Percentiles rank a stretch among this genome's conserved stretches.
These are phyloP conservation scores for Cucurbita ficifolia DNA, from an alignment of 306 rosid genomes.

Conservation along the genomic window DNA sequence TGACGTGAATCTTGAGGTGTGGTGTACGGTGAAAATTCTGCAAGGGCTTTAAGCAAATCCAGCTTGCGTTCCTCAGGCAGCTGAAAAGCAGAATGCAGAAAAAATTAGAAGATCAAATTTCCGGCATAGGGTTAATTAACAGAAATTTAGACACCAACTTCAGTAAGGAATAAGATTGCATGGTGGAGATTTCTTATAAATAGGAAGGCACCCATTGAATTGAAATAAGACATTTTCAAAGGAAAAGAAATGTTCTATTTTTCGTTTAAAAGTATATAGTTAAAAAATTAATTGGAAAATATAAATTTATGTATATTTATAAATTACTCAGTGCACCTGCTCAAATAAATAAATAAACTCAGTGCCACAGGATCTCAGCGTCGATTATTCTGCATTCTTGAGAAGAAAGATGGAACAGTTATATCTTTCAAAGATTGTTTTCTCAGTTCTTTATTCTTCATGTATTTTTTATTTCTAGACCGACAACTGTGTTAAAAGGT, in stretches of 20 bases:
- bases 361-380: background rate
- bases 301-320: background rate
- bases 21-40: slow-evolving; percentile 83
- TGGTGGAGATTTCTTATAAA: background rate
- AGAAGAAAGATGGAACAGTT: background rate
- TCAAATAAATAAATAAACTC: background rate
- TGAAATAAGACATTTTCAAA: background rate
- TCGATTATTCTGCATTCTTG: background rate
- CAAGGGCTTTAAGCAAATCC: slow-evolving; percentile 87
- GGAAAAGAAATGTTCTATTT: background rate
- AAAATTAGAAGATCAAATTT: background rate
- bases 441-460: background rate
- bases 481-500: background rate
- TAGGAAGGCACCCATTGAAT: background rate
- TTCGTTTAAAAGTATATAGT: background rate
- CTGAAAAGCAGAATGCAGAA: slow-evolving; percentile 23
- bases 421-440: background rate
- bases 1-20: slow-evolving; percentile 93
- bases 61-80: slow-evolving; percentile 87
- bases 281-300: background rate
- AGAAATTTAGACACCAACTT: background rate
- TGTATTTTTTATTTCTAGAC: background rate
- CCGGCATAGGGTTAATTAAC: background rate
- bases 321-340: background rate
- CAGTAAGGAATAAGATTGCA: background rate